Percentiles rank a stretch among this genome's conserved stretches.
phyloP scores from a whole-genome alignment of 106 monocot genomes.

The Cymbidium sinense region DNA sequence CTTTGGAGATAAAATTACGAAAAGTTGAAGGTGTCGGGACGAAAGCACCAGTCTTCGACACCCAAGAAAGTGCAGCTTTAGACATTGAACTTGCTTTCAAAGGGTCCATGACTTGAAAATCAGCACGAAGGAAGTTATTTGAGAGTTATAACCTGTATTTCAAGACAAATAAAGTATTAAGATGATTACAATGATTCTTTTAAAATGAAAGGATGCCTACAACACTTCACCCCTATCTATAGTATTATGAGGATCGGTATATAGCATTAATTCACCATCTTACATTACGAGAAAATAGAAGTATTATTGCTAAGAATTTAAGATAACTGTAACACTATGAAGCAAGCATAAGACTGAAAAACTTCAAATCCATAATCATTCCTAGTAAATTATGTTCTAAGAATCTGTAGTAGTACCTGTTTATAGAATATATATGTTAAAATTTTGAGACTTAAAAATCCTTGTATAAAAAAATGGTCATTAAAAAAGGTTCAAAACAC shows the following conservation, averaged over 20 bases:
- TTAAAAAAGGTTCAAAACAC: too few species aligned
- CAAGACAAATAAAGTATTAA: background rate
- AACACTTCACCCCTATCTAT: background rate
- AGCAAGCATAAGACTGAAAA: background rate
- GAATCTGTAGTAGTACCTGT: background rate
- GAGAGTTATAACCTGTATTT: background rate
- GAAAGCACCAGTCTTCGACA: slow-evolving; percentile 68
- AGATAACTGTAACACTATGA: background rate
- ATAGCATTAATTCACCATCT: too few species aligned
- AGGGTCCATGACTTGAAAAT: background rate
- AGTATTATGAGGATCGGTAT: background rate
- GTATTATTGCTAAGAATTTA: background rate
- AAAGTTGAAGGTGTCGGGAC: slow-evolving; percentile 63
- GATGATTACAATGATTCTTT: background rate
- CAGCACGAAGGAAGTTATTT: background rate
- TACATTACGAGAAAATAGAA: background rate
- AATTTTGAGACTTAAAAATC: background rate
- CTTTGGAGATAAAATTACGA: slow-evolving; percentile 63
- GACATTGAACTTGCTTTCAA: slow-evolving; percentile 35
- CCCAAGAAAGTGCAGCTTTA: slow-evolving; percentile 56
- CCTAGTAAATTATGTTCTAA: background rate
- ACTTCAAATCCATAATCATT: background rate
- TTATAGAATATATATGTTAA: background rate
- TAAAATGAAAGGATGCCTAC: background rate
- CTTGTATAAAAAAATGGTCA: background rate